Percentiles rank a stretch among this genome's conserved stretches.
Evolutionary conservation across 805 yeast species (phyloP).

Genomic region (Lipomyces mesembrius): DNA sequence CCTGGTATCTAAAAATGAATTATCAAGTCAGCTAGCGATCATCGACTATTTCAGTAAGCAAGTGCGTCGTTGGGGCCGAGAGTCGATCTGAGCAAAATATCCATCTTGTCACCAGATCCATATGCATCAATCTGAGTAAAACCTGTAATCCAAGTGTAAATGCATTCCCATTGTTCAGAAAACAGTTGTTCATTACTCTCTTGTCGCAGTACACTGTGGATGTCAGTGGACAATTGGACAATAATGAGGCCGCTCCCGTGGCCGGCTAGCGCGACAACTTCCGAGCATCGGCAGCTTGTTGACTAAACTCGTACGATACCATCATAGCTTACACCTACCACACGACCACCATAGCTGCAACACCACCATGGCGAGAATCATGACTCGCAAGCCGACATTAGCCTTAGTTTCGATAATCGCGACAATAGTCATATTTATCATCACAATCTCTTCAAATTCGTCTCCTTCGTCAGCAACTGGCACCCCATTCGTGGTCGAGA

Average conservation of each 20-base stretch:
- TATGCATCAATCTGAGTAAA: not conserved
- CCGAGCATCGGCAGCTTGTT: no score
- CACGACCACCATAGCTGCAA: not conserved
- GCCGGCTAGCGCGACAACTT: not conserved
- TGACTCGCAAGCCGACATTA: conserved; percentile 18
- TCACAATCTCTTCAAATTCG: conserved; percentile 19
- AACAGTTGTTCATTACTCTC: no score
- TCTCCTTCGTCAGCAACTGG: not conserved
- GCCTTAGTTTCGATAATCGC: conserved; percentile 11
- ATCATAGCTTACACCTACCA: not conserved
- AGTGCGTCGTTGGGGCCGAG: not conserved
- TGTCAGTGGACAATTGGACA: no score
- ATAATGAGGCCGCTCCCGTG: not conserved
- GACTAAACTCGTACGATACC: not conserved
- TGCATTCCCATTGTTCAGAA: not conserved
- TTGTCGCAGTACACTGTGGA: no score
- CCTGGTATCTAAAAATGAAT: no score
- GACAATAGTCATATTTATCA: conserved; percentile 15
- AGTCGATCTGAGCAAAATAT: not conserved
- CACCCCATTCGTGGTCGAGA: not conserved
- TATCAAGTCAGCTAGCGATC: not conserved
- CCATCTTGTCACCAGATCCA: not conserved
- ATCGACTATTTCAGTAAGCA: no score
- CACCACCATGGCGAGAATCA: conserved; percentile 16
- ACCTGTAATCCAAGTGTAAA: not conserved